Conservation (phyloP, 495 filamentous ascomycete species). For the Terfezia claveryi region DNA sequence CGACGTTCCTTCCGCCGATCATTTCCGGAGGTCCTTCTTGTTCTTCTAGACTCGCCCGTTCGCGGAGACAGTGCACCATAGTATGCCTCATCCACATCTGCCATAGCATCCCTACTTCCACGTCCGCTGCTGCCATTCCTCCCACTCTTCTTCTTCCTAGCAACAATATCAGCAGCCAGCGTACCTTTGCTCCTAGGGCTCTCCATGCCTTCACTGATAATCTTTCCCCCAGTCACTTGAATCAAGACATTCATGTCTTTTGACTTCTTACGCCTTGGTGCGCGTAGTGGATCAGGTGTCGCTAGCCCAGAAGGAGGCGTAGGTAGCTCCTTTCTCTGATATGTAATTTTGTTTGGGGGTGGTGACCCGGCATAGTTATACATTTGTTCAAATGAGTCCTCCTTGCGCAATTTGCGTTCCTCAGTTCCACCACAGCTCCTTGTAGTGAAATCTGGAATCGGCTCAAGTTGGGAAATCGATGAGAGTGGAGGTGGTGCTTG, state of each 20-base stretch:
- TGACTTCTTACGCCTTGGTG: neutral
- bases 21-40: too few species aligned
- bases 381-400: neutral
- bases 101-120: neutral
- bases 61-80: neutral
- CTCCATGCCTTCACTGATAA: neutral
- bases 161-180: neutral
- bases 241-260: neutral
- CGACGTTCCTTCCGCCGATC: neutral
- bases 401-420: too few species aligned
- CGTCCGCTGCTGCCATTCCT: neutral
- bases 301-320: neutral
- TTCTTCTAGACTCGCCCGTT: too few species aligned
- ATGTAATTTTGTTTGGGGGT: neutral
- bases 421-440: too few species aligned
- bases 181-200: too few species aligned
- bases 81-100: neutral
- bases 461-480: neutral
- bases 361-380: neutral
- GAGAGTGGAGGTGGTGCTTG: neutral
- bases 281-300: neutral
- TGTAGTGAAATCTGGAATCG: too few species aligned
- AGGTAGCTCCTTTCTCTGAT: neutral
- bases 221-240: neutral
- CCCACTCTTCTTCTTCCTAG: neutral